Evolutionary conservation across 257 asterid species (phyloP), one percentile per base, ranked within the genome.

Genomic region (Capsicum rhomboideum): DNA sequence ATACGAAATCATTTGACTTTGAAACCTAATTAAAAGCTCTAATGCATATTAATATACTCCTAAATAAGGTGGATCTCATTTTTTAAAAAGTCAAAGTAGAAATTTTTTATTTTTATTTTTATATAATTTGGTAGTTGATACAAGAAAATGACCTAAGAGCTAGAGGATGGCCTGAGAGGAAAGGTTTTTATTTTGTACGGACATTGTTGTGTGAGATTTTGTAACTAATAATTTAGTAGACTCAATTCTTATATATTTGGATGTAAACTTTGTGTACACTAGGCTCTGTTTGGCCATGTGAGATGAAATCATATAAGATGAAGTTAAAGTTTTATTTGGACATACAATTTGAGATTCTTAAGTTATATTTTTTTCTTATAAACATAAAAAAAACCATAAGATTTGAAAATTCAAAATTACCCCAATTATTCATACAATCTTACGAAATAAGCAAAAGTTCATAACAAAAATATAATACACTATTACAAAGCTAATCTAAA

Each of bases 1-100:
- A 86, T 89, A 86, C 55, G 87, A 88, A 84, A 88, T 82, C 85
- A 87, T 90, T 91, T 90, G 91, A 91, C 90, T 74, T 71, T 6
- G 53, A 84, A 46, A 23, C 61, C 42, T 75, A 74, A 67, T 67
- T 31, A 67, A 49, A 23, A 75, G 59, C 6, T 46, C n/a, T 6
- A 50, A 46, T 40, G 12, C 42, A 21, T 74, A 74, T 21, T 21
- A 46, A 44, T 23, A 31, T 67, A 34, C 52, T 69, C 28, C 10
- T 26, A 63, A 37, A 16, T 49, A 13, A 10, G 9, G 42, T 49
- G 59, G 34, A 23, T 75, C 80, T 75, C 42, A 75, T 14, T 49
- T n/a, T 74, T 0, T 0, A 17, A 8, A 46, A 23, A 49, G 42
- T 49, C 80, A 74, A 69, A 69, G 54, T 68, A 68, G 29, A 18